Evolutionary conservation across 1,284 basidiomycete genomes (phyloP).

Genomic region (Inonotus obliquus): DNA sequence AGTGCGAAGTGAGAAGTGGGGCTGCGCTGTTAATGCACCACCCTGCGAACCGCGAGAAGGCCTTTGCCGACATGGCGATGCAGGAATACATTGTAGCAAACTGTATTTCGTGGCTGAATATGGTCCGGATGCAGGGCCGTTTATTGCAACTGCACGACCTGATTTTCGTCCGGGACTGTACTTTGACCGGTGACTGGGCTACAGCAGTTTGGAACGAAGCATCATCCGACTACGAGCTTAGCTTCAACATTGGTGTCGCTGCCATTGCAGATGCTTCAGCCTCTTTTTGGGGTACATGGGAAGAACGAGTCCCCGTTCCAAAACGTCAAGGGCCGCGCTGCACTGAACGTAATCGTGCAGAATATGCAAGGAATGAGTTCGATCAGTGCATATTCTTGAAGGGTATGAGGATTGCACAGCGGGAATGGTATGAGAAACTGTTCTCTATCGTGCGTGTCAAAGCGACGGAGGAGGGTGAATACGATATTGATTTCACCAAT

Average conservation of each 20-base stretch:
- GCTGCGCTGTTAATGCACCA: conserved; percentile 3
- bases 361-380: not conserved
- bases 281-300: not conserved
- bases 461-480: not conserved
- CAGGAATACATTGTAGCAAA: not conserved
- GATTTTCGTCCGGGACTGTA: conserved; percentile 10
- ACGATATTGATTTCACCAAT: not conserved
- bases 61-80: not conserved
- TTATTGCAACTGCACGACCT: conserved; percentile 5
- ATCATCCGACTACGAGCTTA: not conserved
- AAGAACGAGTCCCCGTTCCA: not conserved
- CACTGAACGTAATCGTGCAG: not conserved
- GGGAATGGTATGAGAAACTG: not conserved
- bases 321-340: not conserved
- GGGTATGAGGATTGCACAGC: not conserved
- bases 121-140: not conserved
- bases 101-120: not conserved
- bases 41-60: not conserved
- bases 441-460: not conserved
- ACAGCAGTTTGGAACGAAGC: not conserved
- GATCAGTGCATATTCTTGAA: conserved; percentile 5
- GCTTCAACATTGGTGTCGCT: not conserved
- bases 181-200: conserved; percentile 6
- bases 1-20: not conserved
- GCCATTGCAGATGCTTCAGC: not conserved